Evolutionary conservation across 1,284 basidiomycete species (phyloP).

Genomic region (Cerrena zonata): DNA sequence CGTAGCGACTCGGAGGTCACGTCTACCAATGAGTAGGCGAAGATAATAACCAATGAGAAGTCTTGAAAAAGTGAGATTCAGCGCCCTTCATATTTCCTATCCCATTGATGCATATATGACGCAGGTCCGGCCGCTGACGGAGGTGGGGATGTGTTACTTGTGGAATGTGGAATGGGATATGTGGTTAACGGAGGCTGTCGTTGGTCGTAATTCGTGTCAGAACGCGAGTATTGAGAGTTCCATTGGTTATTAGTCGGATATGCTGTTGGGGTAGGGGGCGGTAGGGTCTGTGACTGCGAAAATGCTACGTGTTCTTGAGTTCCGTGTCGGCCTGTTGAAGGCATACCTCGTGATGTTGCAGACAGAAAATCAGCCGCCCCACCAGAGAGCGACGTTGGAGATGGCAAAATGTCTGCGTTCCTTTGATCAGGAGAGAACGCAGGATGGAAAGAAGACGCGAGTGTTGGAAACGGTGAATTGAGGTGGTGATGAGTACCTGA

Average conservation of each 20-base stretch:
- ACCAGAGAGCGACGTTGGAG: constrained; percentile 20
- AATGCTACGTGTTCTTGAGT: constrained; percentile 10
- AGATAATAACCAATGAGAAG: too few species aligned
- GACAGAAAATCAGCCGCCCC: constrained; percentile 19
- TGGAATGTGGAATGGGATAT: constrained; percentile 11
- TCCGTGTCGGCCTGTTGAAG: constrained; percentile 9
- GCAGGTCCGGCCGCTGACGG: constrained; percentile 12
- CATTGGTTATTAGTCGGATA: constrained; percentile 5
- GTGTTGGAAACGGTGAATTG: constrained; percentile 27
- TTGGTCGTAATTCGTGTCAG: neutral
- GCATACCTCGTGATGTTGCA: constrained; percentile 5
- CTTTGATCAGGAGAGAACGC: constrained; percentile 24
- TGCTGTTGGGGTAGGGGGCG: constrained; percentile 6
- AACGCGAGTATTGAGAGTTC: constrained; percentile 14
- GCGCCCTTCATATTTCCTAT: constrained; percentile 17
- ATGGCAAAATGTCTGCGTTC: constrained; percentile 17
- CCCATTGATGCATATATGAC: constrained; percentile 14
- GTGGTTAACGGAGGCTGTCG: constrained; percentile 10
- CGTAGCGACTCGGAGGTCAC: too few species aligned
- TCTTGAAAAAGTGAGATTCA: too few species aligned
- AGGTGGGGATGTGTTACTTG: constrained; percentile 13
- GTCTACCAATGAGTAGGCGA: too few species aligned
- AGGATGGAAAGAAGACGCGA: constrained; percentile 42
- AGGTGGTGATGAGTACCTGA: constrained; percentile 17
- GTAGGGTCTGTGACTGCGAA: constrained; percentile 9